Evolutionary conservation across 164 flowering plant species (phyloP).

Genomic region (Stephania cephalantha): DNA sequence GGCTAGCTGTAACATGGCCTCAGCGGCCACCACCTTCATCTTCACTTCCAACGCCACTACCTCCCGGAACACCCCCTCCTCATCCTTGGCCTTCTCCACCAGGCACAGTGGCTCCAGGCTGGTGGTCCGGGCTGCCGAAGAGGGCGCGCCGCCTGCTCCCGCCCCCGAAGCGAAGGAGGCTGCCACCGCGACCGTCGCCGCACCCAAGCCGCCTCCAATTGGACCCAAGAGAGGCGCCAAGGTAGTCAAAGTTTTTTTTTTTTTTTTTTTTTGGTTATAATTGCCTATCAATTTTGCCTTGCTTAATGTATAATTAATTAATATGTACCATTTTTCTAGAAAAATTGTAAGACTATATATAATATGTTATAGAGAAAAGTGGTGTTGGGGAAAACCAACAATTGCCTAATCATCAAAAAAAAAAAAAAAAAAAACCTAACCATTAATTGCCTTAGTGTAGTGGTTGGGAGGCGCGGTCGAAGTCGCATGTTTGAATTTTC

Average conservation of each 20-base stretch:
- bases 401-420: no score
- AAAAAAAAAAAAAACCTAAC: no score
- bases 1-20: conserved; percentile 68
- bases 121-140: conserved; percentile 65
- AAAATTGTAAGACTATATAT: no score
- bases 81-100: conserved; percentile 32
- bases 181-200: conserved; percentile 24
- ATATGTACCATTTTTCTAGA: no score
- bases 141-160: conserved; percentile 36
- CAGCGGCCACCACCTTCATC: conserved; percentile 60
- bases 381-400: no score
- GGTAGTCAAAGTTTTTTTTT: conserved; percentile 26
- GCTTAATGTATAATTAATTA: no score
- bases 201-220: conserved; percentile 72
- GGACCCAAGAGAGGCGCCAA: conserved; percentile 96
- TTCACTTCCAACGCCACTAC: conserved; percentile 31
- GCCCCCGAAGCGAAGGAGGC: conserved; percentile 29
- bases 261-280: no score
- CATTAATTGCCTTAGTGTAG: no score
- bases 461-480: no score
- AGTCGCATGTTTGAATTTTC: no score
- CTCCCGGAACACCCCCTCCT: conserved; percentile 17
- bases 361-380: no score
- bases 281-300: no score
- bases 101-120: conserved; percentile 34